Evolutionary conservation across 345 rosid species (phyloP).

Genomic region (Citropsis articulata): DNA sequence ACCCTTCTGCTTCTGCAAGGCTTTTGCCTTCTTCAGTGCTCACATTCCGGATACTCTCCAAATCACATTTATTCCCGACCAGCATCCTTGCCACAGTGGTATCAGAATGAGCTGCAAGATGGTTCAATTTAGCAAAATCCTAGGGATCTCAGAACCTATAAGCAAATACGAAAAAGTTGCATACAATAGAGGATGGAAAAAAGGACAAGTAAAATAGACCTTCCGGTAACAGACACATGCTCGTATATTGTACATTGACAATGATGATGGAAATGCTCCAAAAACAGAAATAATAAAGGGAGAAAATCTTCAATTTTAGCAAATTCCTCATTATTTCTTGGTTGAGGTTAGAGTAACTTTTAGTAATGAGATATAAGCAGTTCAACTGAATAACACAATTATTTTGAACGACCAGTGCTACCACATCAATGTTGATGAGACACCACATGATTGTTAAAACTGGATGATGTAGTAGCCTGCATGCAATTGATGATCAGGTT

Average conservation of each 20-base stretch:
- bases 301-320: neutral
- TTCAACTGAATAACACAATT: neutral
- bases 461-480: neutral
- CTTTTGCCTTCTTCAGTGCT: constrained; percentile 71
- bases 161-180: neutral
- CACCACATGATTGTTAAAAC: neutral
- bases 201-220: neutral
- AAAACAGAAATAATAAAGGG: neutral
- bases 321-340: neutral
- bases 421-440: neutral
- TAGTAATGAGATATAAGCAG: neutral
- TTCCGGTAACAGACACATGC: neutral
- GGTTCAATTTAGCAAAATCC: neutral
- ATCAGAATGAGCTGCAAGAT: constrained; percentile 63
- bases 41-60: constrained; percentile 72
- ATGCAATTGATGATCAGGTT: neutral
- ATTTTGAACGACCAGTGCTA: neutral
- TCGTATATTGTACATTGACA: neutral
- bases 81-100: constrained; percentile 75
- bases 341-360: neutral
- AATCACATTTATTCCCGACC: constrained; percentile 87
- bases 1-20: constrained; percentile 72
- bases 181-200: neutral
- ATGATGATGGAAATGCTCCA: neutral
- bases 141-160: neutral